These are phyloP conservation scores for Solioccasus polychromus DNA, from an alignment of 768 basidiomycete species.

Conservation along the genomic window DNA sequence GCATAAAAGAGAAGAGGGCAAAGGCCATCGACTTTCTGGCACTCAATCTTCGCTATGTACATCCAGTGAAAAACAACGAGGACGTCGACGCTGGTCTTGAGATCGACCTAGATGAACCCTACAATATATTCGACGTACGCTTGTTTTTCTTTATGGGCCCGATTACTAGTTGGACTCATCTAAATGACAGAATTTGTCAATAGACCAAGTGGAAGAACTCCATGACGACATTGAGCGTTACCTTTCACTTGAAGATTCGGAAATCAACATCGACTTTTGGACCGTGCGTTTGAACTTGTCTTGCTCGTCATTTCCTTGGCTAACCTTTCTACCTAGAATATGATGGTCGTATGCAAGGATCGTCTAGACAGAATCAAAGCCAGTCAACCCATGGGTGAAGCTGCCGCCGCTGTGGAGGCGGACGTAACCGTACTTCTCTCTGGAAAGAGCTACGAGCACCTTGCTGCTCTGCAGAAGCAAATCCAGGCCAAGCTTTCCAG, in stretches of 20 bases:
- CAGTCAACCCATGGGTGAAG: conserved; percentile 60
- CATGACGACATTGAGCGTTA: conserved; percentile 95
- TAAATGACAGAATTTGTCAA: conserved; percentile 67
- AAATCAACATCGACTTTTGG: conserved; percentile 95
- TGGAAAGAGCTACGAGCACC: conserved; percentile 84
- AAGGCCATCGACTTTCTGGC: conserved; percentile 99
- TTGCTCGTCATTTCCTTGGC: neutral
- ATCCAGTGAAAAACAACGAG: conserved; percentile 68
- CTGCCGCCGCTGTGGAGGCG: conserved; percentile 75
- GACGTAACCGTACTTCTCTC: conserved; percentile 80
- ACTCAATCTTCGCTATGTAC: conserved; percentile 91
- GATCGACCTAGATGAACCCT: conserved; percentile 97
- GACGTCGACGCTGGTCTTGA: conserved; percentile 89
- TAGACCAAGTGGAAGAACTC: conserved; percentile 87
- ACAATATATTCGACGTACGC: conserved; percentile 92
- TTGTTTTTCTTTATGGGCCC: neutral
- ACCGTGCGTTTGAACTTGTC: conserved; percentile 52
- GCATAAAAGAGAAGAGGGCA: conserved; percentile 93
- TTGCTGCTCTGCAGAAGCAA: conserved; percentile 76
- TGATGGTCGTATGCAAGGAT: conserved; percentile 96
- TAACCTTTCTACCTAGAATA: conserved; percentile 55
- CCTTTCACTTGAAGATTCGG: conserved; percentile 77
- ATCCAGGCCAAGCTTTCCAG: conserved; percentile 87
- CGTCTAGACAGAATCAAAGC: conserved; percentile 73
- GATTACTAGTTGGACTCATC: conserved; percentile 1